Percentiles rank a stretch among this genome's conserved stretches.
phyloP scores from a whole-genome alignment of 2,329 filamentous ascomycete genomes.

The Blumeria graminis region DNA sequence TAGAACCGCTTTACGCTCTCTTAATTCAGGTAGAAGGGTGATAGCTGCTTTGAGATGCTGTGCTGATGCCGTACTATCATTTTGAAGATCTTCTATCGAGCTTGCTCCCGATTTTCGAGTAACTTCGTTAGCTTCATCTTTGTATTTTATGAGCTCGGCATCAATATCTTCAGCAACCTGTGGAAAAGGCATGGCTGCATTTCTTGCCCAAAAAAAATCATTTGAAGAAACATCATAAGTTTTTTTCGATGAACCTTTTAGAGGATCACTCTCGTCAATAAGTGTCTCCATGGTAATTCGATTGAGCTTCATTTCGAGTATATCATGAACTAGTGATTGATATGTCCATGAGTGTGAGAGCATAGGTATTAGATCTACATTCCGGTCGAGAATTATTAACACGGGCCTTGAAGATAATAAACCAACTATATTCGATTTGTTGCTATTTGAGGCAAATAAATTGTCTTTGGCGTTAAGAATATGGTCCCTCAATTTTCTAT shows the following conservation, averaged over 20 bases:
- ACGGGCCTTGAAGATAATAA: conserved; percentile 61
- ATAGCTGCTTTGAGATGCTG: conserved; percentile 93
- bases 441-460: conserved; percentile 44
- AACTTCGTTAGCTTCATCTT: conserved; percentile 80
- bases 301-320: conserved; percentile 62
- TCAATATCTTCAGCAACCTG: conserved; percentile 95
- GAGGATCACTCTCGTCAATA: conserved; percentile 49
- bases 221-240: conserved; percentile 71
- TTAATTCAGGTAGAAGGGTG: conserved; percentile 69
- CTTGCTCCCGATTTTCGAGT: conserved; percentile 88
- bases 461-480: conserved; percentile 96
- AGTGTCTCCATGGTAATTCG: conserved; percentile 79
- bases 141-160: conserved; percentile 77
- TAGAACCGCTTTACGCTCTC: conserved; percentile 74
- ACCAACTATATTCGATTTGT: conserved; percentile 31
- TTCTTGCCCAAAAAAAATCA: conserved; percentile 94
- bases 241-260: conserved; percentile 59
- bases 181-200: conserved; percentile 74
- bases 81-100: conserved; percentile 77
- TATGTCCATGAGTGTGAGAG: conserved; percentile 90
- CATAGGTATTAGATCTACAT: conserved; percentile 91
- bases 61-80: conserved; percentile 69
- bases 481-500: conserved; percentile 87
- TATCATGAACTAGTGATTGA: conserved; percentile 62
- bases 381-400: conserved; percentile 80